Percentiles rank a stretch among this genome's conserved stretches.
These are phyloP conservation scores for Physcia stellaris DNA, from an alignment of 495 filamentous ascomycete genomes.

Conservation along the genomic window DNA sequence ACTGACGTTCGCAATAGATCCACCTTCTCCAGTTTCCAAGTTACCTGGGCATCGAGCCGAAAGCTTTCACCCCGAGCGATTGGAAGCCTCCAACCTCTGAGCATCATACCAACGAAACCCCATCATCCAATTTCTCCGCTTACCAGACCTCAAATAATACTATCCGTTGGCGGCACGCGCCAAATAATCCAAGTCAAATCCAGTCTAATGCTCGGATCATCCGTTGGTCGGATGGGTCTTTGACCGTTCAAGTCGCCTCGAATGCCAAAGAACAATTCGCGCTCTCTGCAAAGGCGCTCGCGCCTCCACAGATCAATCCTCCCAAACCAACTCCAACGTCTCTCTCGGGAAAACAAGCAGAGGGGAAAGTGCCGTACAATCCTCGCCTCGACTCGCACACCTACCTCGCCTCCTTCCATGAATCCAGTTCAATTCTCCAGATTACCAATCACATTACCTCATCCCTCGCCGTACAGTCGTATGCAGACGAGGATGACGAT, in stretches of 20 bases:
- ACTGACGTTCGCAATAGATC: conserved; percentile 34
- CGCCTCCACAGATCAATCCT: conserved; percentile 40
- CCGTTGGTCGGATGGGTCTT: conserved; percentile 72
- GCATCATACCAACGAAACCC: conserved; percentile 28
- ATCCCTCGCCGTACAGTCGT: conserved; percentile 57
- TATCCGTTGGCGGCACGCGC: conserved; percentile 56
- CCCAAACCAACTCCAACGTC: conserved; percentile 24
- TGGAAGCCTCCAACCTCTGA: conserved; percentile 51
- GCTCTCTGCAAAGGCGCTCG: conserved; percentile 60
- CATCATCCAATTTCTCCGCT: conserved; percentile 35
- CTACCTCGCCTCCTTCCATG: conserved; percentile 64
- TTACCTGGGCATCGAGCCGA: conserved; percentile 64
- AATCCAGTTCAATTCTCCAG: conserved; percentile 54
- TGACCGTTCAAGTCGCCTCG: conserved; percentile 64
- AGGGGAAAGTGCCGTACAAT: conserved; percentile 37
- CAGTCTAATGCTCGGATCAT: conserved; percentile 68
- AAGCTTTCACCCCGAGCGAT: conserved; percentile 55
- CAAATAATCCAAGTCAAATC: conserved; percentile 41
- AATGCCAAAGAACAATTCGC: conserved; percentile 68
- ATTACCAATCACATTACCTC: conserved; percentile 71
- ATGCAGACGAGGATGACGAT: conserved; percentile 56
- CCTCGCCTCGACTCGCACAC: conserved; percentile 64
- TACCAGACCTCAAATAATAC: conserved; percentile 54
- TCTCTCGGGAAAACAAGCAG: conserved; percentile 1
- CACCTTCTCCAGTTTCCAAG: conserved; percentile 67